phyloP scores from a whole-genome alignment of 768 basidiomycete genomes.

The Pholiota microspora region DNA sequence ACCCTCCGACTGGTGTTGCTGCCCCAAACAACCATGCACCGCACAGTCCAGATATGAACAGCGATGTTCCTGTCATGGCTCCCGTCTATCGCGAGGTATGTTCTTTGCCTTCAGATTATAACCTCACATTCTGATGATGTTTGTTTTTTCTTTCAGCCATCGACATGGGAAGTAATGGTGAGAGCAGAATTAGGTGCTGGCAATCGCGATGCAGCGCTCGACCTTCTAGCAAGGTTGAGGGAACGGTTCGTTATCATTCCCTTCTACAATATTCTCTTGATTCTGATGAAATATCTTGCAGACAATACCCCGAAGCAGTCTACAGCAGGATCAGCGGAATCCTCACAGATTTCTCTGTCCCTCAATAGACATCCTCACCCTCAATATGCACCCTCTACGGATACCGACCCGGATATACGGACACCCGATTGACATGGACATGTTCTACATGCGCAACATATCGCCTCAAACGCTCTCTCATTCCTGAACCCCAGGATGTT shows the following conservation, averaged over 20 bases:
- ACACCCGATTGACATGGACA: background rate
- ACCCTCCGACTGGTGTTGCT: conserved; percentile 82
- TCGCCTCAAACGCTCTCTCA: background rate
- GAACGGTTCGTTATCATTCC: conserved; percentile 49
- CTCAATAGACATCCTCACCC: background rate
- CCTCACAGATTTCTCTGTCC: conserved; percentile 11
- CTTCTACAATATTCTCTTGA: background rate
- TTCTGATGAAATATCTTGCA: conserved; percentile 24
- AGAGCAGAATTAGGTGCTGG: conserved; percentile 84
- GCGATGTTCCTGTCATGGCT: conserved; percentile 38
- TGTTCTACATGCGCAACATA: background rate
- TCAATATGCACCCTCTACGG: background rate
- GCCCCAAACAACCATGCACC: conserved; percentile 86
- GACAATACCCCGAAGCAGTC: conserved; percentile 77
- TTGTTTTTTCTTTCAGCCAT: conserved; percentile 50
- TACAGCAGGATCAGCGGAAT: conserved; percentile 79
- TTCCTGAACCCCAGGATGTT: background rate
- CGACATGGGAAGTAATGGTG: conserved; percentile 96
- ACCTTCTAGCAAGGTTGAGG: conserved; percentile 68
- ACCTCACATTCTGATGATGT: background rate
- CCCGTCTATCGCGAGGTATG: conserved; percentile 82
- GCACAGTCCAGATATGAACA: conserved; percentile 41
- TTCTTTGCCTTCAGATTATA: background rate
- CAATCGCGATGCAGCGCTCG: conserved; percentile 65
- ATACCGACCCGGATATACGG: background rate